Base-by-base conservation (phyloP, 2,329 filamentous ascomycete genomes). In the Cordyceps pruinosa region DNA sequence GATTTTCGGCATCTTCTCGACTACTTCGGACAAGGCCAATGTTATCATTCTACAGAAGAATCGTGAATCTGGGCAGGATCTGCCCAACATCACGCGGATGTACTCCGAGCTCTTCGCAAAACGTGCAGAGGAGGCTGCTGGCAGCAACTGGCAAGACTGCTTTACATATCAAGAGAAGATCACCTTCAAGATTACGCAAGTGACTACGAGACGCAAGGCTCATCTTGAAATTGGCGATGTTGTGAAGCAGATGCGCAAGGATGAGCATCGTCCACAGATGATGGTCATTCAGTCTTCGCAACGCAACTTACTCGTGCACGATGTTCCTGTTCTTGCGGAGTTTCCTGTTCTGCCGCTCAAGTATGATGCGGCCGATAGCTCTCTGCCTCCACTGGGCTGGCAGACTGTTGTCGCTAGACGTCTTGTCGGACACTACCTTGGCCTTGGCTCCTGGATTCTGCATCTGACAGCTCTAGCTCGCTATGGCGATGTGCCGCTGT, bases 401-500 rank as follows among this genome's bases (percentile, higher is more conserved):
- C 94, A 97, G 70, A 79, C 85, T 0, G 92, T 96, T 59, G 86
- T 95, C 58, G 90, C 91, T 2, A 90, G 90, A 65, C 84, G 93
- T 26, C 76, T 97, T 10, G 87, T 97, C 9, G 86, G 86, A 28
- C 90, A 96, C 66, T 99, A 97, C 68, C 81, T 99, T 15, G 90
- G 90, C 58, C 82, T 99, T n/a, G 90, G 91, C 1, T 86, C 89
- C 0, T 99, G 94, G 93, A 83, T 99, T 45, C 75, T 90, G 41
- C 92, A 99, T 72, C 78, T 99, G 19, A 88, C 90, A 26, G 86
- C 91, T 47, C 82, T 99, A 56, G 89, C 94, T 48, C 82, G 90
- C 61, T 97, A 97, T 68, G 94, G 94, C 26, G 90, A 97, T 69
- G 85, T 99, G 5, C 94, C 94, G 1, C 78, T 99, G 8, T 97